Evolutionary conservation across 805 yeast genomes (phyloP), one percentile per base, ranked within the genome.

Genomic region (Candida pini): DNA sequence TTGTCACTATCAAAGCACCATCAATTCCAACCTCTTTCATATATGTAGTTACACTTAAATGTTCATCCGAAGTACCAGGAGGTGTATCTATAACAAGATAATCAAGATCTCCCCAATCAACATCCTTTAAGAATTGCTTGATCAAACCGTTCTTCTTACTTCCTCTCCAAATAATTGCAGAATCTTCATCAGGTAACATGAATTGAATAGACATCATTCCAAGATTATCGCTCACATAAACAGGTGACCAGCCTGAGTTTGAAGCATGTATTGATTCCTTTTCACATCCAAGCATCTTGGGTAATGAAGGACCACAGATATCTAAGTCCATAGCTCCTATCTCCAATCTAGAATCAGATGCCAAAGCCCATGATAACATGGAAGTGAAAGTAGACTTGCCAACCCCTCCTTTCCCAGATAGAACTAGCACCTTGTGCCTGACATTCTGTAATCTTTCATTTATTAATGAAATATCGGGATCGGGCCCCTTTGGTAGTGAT

Each of bases 11-110:
- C 20, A 92, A 66, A 0, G 98, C 98, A 1, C 99, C 99, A 55
- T 90, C 97, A 2, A 92, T 78, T 0, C 96, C 96, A 4, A 82
- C 77, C 23, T 86, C 95, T 49, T 85, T 83, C 72, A 92, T 65
- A 53, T 85, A 89, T 33, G 84, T 79, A 21, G 89, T 85, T 21
- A 92, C 89, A 6, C 95, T 80, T 27, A 92, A 69, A 60, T 92
- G 99, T 57, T 92, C 99, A 60, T 92, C 99, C 0, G 96, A 82
- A 0, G 99, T 92, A 0, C 99, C 98, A 0, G 99, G 99, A 0
- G 98, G 99, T 0, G 99, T 92, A 52, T 92, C 99, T 13, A 92
- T 82, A 12, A 92, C 72, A 45, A 92, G 66, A 51, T 84, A 92
- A 57, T 92, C 97, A 36, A 84, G 60, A 17, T 71, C 70, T 4